A percentile compares a stretch with the other conserved stretches of the same genome.
Conservation (phyloP, 352 stramenopile species). For the Aphanomyces euteiches region DNA sequence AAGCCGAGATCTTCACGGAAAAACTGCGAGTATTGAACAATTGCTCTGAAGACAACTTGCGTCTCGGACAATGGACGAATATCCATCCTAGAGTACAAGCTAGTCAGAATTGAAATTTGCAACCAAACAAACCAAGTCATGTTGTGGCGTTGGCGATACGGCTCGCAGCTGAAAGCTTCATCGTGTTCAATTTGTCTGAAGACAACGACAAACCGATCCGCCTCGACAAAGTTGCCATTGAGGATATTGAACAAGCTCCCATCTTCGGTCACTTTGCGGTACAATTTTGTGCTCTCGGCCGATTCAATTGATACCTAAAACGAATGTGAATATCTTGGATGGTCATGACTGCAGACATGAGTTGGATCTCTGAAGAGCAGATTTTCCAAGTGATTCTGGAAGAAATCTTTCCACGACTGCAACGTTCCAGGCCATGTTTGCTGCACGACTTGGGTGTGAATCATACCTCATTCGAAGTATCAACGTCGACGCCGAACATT, state of each 20-base stretch:
- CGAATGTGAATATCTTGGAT: neutral
- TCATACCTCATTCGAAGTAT: neutral
- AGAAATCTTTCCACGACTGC: neutral
- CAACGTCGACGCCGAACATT: neutral
- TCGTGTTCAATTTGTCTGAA: constrained; percentile 9
- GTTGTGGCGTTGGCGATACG: neutral
- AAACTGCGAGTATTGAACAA: neutral
- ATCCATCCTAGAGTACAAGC: neutral
- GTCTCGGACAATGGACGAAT: neutral
- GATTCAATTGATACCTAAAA: neutral
- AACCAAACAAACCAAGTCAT: neutral
- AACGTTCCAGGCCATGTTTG: neutral
- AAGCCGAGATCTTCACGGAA: neutral
- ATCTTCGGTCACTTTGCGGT: neutral
- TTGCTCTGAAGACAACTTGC: neutral
- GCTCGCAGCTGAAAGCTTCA: neutral
- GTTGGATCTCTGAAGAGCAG: neutral
- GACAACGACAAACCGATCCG: constrained; percentile 1
- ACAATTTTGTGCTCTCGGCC: constrained; percentile 17
- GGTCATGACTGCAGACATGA: neutral
- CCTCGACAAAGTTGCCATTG: constrained; percentile 8
- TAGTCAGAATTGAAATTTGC: no score
- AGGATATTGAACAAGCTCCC: neutral
- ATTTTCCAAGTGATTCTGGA: neutral
- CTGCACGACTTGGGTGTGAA: neutral